Evolutionary conservation across 2,329 filamentous ascomycete species (phyloP).

Genomic region (Ophiostoma montium): DNA sequence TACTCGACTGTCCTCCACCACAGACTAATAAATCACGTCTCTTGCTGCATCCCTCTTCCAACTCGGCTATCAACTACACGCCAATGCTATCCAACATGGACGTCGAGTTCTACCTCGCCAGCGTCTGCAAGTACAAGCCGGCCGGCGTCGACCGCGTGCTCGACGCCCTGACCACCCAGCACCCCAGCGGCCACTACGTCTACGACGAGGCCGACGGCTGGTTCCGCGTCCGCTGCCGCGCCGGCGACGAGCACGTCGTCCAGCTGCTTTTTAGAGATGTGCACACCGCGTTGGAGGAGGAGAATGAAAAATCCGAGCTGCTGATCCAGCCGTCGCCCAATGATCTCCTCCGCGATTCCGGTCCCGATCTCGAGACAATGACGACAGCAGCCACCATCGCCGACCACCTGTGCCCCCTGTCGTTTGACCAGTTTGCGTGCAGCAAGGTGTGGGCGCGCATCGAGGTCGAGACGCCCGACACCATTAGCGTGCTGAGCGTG

Average conservation of each 20-base stretch:
- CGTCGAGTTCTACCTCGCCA: slow-evolving; percentile 16
- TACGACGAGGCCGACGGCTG: slow-evolving; percentile 15
- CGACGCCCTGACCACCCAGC: slow-evolving; percentile 7
- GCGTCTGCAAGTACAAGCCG: slow-evolving; percentile 17
- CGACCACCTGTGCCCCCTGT: slow-evolving; percentile 11
- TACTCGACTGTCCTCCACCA: too few species aligned
- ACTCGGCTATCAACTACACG: neutral
- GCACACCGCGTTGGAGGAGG: slow-evolving; percentile 8
- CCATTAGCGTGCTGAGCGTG: slow-evolving; percentile 10
- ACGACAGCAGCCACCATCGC: neutral
- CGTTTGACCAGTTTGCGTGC: slow-evolving; percentile 8
- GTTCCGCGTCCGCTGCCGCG: slow-evolving; percentile 16
- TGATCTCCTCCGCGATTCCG: neutral
- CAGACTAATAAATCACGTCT: neutral
- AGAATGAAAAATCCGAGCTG: too few species aligned
- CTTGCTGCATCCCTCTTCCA: neutral
- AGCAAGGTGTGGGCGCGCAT: slow-evolving; percentile 16
- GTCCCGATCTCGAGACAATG: too few species aligned
- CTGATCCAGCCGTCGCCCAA: neutral
- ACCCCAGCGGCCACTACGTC: slow-evolving; percentile 13
- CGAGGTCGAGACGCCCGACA: slow-evolving; percentile 12
- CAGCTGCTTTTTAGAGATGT: slow-evolving; percentile 10
- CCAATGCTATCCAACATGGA: slow-evolving; percentile 3
- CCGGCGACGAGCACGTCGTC: slow-evolving; percentile 5
- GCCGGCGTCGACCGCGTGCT: slow-evolving; percentile 15